Percentiles rank a stretch among this genome's conserved stretches.
These are phyloP conservation scores for Antitrichia curtipendula DNA, from an alignment of 225 moss, liverwort and hornwort species.

Conservation along the genomic window DNA sequence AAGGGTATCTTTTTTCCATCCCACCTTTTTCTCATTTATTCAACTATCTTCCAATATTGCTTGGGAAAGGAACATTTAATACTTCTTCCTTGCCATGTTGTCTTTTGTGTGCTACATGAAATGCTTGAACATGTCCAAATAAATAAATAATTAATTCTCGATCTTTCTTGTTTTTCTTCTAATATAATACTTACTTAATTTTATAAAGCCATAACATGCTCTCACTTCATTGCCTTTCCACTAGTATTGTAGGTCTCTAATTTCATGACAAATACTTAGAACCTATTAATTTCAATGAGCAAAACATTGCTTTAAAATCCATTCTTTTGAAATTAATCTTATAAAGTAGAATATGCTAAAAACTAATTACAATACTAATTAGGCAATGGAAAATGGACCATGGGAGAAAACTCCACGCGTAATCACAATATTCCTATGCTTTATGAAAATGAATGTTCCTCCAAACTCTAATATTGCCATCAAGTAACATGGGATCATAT, in stretches of 20 bases:
- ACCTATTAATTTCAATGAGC: neutral
- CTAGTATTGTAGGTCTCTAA: neutral
- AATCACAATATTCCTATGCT: neutral
- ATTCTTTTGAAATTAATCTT: too few species aligned
- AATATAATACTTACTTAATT: neutral
- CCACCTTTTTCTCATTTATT: neutral
- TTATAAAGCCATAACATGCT: neutral
- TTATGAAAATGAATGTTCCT: neutral
- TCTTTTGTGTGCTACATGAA: neutral
- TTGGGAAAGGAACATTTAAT: neutral
- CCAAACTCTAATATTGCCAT: neutral
- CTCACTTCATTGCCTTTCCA: neutral
- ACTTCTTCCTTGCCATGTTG: neutral
- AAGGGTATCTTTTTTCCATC: neutral
- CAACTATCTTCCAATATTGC: neutral
- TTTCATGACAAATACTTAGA: neutral
- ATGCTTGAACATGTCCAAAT: neutral
- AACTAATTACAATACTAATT: neutral
- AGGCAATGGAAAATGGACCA: neutral
- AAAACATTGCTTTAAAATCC: neutral
- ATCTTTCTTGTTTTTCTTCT: neutral
- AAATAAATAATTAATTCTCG: neutral
- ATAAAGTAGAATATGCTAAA: neutral
- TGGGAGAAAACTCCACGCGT: fast-evolving
- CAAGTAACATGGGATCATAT: neutral